These are phyloP conservation scores for Niveomyces coronatus DNA, from an alignment of 2,329 filamentous ascomycete species.

Conservation along the genomic window DNA sequence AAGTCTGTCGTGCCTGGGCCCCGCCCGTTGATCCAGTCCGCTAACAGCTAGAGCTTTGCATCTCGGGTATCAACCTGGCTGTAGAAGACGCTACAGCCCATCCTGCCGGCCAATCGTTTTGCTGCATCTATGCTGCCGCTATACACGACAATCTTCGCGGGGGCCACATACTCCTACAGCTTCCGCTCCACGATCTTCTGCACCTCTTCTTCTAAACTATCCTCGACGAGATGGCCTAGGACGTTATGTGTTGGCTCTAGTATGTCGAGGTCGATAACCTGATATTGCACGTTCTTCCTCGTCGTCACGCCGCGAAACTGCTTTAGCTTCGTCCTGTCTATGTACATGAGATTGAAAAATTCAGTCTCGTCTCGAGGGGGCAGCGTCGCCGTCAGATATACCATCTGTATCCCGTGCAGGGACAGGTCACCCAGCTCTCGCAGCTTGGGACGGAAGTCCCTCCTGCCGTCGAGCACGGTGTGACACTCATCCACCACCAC, in stretches of 20 bases:
- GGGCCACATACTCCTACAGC: background rate
- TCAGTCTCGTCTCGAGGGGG: background rate
- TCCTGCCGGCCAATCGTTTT: background rate
- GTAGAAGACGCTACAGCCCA: background rate
- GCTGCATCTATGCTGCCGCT: background rate
- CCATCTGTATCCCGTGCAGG: background rate
- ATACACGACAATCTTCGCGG: background rate
- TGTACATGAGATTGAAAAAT: background rate
- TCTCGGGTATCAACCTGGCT: background rate
- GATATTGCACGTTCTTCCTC: background rate
- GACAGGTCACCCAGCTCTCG: background rate
- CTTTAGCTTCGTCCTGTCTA: background rate
- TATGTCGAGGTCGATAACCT: background rate
- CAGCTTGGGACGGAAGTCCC: slow-evolving; percentile 1
- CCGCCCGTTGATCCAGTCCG: background rate
- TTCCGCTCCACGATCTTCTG: background rate
- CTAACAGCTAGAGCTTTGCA: background rate
- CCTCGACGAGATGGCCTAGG: background rate
- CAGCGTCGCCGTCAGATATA: slow-evolving; percentile 2
- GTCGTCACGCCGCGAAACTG: background rate
- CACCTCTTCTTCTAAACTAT: background rate
- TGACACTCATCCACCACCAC: background rate
- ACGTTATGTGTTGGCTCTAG: background rate
- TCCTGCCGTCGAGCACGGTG: background rate
- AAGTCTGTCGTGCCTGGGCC: background rate